phyloP scores from a whole-genome alignment of 805 yeast species.

The Lipomyces yamadae region DNA sequence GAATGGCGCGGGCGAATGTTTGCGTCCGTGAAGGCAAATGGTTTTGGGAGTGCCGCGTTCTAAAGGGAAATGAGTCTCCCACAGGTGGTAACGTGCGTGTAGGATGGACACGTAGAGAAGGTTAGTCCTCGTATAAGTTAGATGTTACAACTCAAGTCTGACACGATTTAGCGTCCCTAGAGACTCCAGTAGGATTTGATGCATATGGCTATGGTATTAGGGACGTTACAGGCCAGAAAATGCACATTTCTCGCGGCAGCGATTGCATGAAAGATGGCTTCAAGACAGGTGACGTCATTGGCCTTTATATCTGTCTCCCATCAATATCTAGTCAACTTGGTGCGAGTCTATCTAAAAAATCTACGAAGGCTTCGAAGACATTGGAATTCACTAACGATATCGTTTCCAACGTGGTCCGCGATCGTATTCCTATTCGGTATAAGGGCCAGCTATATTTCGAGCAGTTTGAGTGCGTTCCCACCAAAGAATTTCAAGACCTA shows the following conservation, averaged over 20 bases:
- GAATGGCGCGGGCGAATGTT: constrained; percentile 74
- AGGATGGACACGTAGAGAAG: constrained; percentile 81
- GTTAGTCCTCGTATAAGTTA: constrained; percentile 6
- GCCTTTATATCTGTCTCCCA: constrained; percentile 76
- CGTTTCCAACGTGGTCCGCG: constrained; percentile 62
- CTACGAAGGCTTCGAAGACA: constrained; percentile 13
- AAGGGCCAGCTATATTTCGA: constrained; percentile 80
- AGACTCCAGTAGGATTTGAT: constrained; percentile 95
- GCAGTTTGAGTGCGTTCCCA: constrained; percentile 74
- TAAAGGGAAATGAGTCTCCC: constrained; percentile 43
- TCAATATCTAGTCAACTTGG: constrained; percentile 38
- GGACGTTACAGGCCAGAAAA: constrained; percentile 73
- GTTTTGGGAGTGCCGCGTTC: constrained; percentile 76
- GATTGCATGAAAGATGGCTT: constrained; percentile 63
- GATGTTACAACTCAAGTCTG: background rate
- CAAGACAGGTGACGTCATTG: constrained; percentile 78
- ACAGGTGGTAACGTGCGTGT: constrained; percentile 68
- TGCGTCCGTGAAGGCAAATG: constrained; percentile 77
- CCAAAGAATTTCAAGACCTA: constrained; percentile 73
- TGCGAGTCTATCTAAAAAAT: constrained; percentile 11
- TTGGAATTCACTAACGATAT: background rate
- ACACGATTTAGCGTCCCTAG: constrained; percentile 62
- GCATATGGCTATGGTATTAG: constrained; percentile 91
- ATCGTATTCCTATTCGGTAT: constrained; percentile 85
- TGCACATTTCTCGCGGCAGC: constrained; percentile 74